Evolutionary conservation across 192 early-diverging fungal genomes (phyloP).

Genomic region (Backusella mclennaniae): DNA sequence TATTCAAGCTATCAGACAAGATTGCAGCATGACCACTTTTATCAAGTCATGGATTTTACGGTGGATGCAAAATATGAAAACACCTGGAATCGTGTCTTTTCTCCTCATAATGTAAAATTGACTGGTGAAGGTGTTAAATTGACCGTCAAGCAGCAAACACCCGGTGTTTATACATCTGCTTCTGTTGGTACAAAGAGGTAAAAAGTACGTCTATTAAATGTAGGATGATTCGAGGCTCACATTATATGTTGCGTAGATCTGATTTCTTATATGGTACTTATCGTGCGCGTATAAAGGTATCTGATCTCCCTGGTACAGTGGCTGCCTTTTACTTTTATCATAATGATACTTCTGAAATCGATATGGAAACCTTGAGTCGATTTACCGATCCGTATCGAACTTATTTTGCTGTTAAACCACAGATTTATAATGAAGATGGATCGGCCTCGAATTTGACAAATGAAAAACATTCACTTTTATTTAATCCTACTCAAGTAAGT

Average conservation of each 20-base stretch:
- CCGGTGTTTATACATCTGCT: conserved; percentile 17
- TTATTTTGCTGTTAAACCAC: conserved; percentile 35
- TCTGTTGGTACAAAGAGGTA: conserved; percentile 29
- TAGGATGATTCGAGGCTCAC: not conserved
- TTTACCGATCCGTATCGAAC: conserved; percentile 17
- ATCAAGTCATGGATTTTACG: conserved; percentile 23
- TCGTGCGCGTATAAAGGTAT: conserved; percentile 27
- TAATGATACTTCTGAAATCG: conserved; percentile 32
- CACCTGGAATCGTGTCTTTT: conserved; percentile 18
- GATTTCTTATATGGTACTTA: conserved; percentile 37
- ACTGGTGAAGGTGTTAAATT: not conserved
- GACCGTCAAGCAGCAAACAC: not conserved
- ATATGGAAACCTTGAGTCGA: conserved; percentile 32
- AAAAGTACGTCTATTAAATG: not conserved
- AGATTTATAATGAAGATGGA: conserved; percentile 32
- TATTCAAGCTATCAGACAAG: conserved; percentile 10
- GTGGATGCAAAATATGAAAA: conserved; percentile 11
- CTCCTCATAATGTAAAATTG: conserved; percentile 13
- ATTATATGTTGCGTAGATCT: conserved; percentile 1
- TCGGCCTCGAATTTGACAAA: conserved; percentile 21
- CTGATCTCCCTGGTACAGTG: conserved; percentile 26
- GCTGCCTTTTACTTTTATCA: conserved; percentile 31
- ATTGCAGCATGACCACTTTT: conserved; percentile 23
- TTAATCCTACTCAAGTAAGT: conserved; percentile 19
- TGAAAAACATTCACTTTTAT: conserved; percentile 7